Evolutionary conservation across 305 asterid species (phyloP), one percentile per base, ranked within the genome.

Genomic region (Fraxinus albicans): DNA sequence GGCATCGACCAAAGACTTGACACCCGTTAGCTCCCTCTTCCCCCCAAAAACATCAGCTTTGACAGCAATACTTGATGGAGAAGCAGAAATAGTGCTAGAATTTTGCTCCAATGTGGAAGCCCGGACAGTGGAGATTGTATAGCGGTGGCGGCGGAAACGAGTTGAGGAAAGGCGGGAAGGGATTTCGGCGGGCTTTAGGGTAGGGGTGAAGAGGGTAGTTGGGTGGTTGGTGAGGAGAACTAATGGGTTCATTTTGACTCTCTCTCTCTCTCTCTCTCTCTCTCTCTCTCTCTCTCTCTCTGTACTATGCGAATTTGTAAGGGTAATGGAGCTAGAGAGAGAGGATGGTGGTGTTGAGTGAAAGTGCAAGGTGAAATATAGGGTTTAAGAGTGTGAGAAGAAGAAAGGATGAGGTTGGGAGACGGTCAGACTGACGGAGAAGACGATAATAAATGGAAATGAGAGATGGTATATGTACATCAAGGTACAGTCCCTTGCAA

Each of bases 11-110:
- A 94, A 83, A 76, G 96, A 83, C 67, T 93, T 97, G 42, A 94
- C 81, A 12, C 90, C 93, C 3, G 88, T 83, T 72, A 94, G 92
- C 91, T 93, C 94, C 77, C 86, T 90, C 74, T 87, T 91, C 19
- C 89, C 96, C 17, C 98, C 98, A 50, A 92, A 91, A 34, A 92
- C 91, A 88, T 87, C 91, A 17, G 93, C 83, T 76, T 89, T 88
- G 69, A 83, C 86, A 79, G 83, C 40, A 42, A 91, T 0, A 70
- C 87, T 10, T 23, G 90, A 79, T 42, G 86, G 21, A 23, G 84
- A 31, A 0, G 84, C 23, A 17, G 80, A 10, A 44, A 8, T 0
- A 3, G 80, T 44, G 0, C 76, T 12, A 1, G 83, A 81, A 8
- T 74, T 50, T 33, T 81, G 83, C 38, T 53, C 75, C 58, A 88